Evolutionary conservation across 768 basidiomycete genomes (phyloP), one percentile per base, ranked within the genome.

Genomic region (Pholiota microspora): DNA sequence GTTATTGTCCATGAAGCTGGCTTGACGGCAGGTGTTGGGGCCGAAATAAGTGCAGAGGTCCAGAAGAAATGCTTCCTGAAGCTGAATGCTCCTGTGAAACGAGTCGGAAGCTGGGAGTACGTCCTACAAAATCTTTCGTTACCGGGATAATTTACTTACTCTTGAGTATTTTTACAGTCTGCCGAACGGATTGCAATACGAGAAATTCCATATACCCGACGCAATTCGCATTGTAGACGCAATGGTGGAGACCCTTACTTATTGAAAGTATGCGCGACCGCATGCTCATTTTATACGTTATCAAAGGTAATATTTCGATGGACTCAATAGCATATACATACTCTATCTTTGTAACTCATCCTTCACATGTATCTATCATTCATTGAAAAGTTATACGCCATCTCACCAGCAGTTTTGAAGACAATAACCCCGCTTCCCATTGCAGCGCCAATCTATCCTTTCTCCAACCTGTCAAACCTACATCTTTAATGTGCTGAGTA

Each of bases 51-150:
- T n/a, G 90, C 92, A 0, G 92, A 95, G 70, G 75, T 98, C 4
- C 92, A 92, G 73, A 88, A 88, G 69, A 75, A 88, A 55, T 93
- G 90, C 60, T 97, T 97, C 73, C 74, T 97, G 63, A 88, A 87
- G 67, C 71, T 98, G 47, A 83, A 92, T 51, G 94, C 94, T 7
- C 94, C 94, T 0, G 88, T 98, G 21, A 88, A 80, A 64, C 75
- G 94, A 35, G 83, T 98, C 15, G 84, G 90, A 2, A 92, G 91
- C 25, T 98, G 95, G 95, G 94, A 97, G 94, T 95, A 63, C 80
- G 94, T 86, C n/a, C 6, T 24, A 50, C 44, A 42, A 18, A 25
- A 28, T 53, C 49, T 51, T 36, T 15, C 13, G 4, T 18, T 25
- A n/a, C 5, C 50, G 1, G 10, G 18, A 31, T 42, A 48, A 28